phyloP scores from a whole-genome alignment of 768 basidiomycete species.

The Dentipellis sp. region DNA sequence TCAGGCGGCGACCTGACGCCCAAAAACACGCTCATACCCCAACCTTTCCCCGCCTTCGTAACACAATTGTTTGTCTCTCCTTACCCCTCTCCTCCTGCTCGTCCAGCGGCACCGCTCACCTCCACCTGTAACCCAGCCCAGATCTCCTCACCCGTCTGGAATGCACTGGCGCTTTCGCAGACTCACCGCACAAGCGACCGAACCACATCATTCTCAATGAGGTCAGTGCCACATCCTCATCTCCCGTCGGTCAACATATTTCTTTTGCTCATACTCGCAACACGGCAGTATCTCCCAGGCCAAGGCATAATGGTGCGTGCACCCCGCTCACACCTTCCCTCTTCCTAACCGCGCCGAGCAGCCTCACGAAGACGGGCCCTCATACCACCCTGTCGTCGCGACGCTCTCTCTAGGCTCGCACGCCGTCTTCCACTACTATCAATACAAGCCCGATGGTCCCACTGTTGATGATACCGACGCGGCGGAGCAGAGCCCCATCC shows the following conservation, averaged over 20 bases:
- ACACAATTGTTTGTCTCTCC: conserved; percentile 44
- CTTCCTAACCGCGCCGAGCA: conserved; percentile 23
- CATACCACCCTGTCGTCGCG: conserved; percentile 80
- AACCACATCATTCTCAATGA: conserved; percentile 92
- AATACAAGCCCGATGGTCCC: conserved; percentile 28
- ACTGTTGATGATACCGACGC: not conserved
- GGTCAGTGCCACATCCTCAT: conserved; percentile 26
- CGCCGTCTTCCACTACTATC: conserved; percentile 75
- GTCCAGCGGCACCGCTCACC: not conserved
- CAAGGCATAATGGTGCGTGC: conserved; percentile 84
- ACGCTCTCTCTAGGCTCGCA: conserved; percentile 88
- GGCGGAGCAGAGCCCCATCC: conserved; percentile 1
- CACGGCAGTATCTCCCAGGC: conserved; percentile 71
- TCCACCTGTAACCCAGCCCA: conserved; percentile 40
- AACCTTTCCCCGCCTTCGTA: conserved; percentile 64
- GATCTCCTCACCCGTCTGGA: conserved; percentile 65
- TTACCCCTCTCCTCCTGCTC: conserved; percentile 1
- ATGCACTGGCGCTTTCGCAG: conserved; percentile 51
- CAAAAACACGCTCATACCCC: conserved; percentile 59
- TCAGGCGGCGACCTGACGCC: conserved; percentile 68
- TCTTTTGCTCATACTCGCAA: conserved; percentile 2
- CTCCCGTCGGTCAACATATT: not conserved
- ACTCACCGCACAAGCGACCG: conserved; percentile 55
- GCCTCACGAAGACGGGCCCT: conserved; percentile 91
- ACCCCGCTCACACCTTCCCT: conserved; percentile 2